phyloP scores from a whole-genome alignment of 805 yeast genomes.

The Zygotorulaspora sp. region DNA sequence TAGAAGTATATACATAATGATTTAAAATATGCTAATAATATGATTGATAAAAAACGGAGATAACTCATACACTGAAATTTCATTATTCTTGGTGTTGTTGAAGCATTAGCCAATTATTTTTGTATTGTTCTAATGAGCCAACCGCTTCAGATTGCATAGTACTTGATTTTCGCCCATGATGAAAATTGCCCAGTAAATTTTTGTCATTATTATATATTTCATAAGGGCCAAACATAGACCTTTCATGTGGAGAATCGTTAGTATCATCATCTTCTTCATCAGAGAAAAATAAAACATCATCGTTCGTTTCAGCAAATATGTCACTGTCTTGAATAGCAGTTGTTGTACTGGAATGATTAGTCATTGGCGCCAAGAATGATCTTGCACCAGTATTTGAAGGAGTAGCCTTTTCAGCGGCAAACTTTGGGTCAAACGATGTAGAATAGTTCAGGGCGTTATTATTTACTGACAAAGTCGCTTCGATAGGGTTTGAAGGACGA shows the following conservation, averaged over 20 bases:
- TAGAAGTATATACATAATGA: conserved; percentile 4
- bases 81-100: conserved; percentile 29
- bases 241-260: conserved; percentile 11
- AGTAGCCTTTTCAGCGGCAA: conserved; percentile 5
- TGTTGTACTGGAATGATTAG: conserved; percentile 24
- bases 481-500: conserved; percentile 19
- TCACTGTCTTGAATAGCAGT: conserved; percentile 30
- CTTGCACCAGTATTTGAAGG: conserved; percentile 7
- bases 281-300: conserved; percentile 32
- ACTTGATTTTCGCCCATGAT: conserved; percentile 30
- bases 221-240: conserved; percentile 22
- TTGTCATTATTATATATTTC: conserved; percentile 12
- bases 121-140: conserved; percentile 36
- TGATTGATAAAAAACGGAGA: background rate
- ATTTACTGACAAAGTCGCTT: conserved; percentile 24
- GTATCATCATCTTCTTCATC: conserved; percentile 29
- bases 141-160: conserved; percentile 33
- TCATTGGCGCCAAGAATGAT: conserved; percentile 11
- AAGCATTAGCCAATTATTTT: conserved; percentile 36
- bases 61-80: background rate
- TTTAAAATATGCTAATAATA: conserved; percentile 8
- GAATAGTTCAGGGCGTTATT: conserved; percentile 21
- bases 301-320: conserved; percentile 28
- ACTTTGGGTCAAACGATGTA: conserved; percentile 14
- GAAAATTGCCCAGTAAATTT: conserved; percentile 10